Evolutionary conservation across 1,139 yeast genomes (phyloP).

Genomic region (Debaryomyces udenii): DNA sequence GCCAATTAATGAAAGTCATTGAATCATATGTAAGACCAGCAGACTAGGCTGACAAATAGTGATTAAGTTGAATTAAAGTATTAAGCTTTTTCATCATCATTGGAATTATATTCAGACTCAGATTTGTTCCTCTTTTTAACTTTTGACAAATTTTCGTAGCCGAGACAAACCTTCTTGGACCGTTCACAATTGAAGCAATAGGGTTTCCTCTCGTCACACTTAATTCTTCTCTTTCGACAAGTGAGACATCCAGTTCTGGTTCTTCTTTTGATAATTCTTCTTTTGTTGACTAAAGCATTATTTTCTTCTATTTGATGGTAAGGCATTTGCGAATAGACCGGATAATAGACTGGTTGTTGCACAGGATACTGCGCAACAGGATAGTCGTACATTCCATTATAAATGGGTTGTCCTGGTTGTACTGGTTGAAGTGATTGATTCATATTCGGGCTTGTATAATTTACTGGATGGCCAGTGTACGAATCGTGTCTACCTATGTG

Average conservation of each 20-base stretch:
- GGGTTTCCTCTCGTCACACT: constrained; percentile 78
- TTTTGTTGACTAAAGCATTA: constrained; percentile 39
- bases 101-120: constrained; percentile 6
- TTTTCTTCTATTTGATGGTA: constrained; percentile 29
- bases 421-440: not conserved
- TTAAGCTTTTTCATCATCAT: constrained; percentile 7
- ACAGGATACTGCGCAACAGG: constrained; percentile 6
- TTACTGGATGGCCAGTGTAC: constrained; percentile 3
- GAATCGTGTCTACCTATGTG: not conserved
- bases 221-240: constrained; percentile 69
- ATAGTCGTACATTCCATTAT: constrained; percentile 7
- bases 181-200: constrained; percentile 74
- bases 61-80: constrained; percentile 1
- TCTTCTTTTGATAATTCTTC: constrained; percentile 51
- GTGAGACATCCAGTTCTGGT: constrained; percentile 79
- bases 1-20: no score
- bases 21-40: no score
- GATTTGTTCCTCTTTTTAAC: constrained; percentile 17
- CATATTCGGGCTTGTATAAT: constrained; percentile 1
- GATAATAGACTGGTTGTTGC: constrained; percentile 9
- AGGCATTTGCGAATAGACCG: constrained; percentile 5
- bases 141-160: constrained; percentile 50
- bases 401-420: constrained; percentile 1
- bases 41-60: no score
- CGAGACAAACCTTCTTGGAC: constrained; percentile 68